phyloP scores from a whole-genome alignment of 2,329 filamentous ascomycete genomes.

The Pseudonectria foliicola region DNA sequence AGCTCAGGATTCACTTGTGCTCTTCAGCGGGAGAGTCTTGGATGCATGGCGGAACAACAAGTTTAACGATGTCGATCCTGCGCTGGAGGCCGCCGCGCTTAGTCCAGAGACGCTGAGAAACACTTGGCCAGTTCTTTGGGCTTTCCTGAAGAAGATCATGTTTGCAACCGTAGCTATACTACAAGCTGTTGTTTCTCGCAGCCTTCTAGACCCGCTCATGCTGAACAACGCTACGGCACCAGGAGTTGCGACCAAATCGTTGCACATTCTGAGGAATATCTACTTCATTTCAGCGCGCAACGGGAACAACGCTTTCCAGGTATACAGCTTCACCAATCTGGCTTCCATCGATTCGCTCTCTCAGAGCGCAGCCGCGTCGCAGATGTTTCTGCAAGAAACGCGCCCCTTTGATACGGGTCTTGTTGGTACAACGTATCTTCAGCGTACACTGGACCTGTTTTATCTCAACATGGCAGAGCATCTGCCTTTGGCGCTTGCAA shows the following conservation, averaged over 20 bases:
- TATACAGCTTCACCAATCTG: constrained; percentile 77
- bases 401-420: constrained; percentile 33
- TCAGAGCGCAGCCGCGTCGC: constrained; percentile 58
- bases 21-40: constrained; percentile 59
- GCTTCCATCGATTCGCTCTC: constrained; percentile 75
- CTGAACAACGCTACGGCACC: constrained; percentile 45
- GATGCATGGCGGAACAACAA: constrained; percentile 69
- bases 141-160: constrained; percentile 64
- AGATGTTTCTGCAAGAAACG: constrained; percentile 60
- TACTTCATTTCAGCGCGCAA: constrained; percentile 76
- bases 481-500: constrained; percentile 62
- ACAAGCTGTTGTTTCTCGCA: constrained; percentile 64
- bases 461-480: constrained; percentile 85
- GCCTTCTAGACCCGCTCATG: constrained; percentile 44
- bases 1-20: constrained; percentile 54
- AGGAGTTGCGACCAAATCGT: constrained; percentile 59
- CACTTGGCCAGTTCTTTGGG: constrained; percentile 68
- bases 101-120: constrained; percentile 56
- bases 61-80: constrained; percentile 63
- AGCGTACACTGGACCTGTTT: constrained; percentile 73
- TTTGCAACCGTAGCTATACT: constrained; percentile 70
- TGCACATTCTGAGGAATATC: constrained; percentile 68
- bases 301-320: constrained; percentile 68
- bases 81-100: constrained; percentile 57
- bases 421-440: constrained; percentile 34